Evolutionary conservation across 805 yeast genomes (phyloP).

Genomic region (Candida lessepsii): DNA sequence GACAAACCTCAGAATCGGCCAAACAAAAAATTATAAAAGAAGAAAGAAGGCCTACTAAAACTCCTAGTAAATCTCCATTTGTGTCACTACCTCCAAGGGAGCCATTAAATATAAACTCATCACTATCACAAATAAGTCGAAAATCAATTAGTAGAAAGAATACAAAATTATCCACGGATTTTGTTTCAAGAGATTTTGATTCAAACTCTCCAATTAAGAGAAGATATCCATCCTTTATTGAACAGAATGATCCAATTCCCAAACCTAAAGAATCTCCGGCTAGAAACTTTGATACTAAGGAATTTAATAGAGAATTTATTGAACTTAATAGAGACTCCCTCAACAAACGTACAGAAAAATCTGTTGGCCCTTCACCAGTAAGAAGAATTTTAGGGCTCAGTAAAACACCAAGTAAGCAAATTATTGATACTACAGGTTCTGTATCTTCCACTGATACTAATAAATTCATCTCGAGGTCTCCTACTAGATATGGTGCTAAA

Average conservation of each 20-base stretch:
- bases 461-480: conserved; percentile 14
- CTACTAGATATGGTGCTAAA: conserved; percentile 10
- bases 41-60: conserved; percentile 12
- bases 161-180: conserved; percentile 4
- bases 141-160: conserved; percentile 9
- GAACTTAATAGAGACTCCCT: neutral
- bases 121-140: conserved; percentile 13
- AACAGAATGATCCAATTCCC: conserved; percentile 3
- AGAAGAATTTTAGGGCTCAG: conserved; percentile 6
- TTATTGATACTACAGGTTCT: conserved; percentile 1
- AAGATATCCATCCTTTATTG: conserved; percentile 16
- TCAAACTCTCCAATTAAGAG: conserved; percentile 15
- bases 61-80: conserved; percentile 35
- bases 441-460: conserved; percentile 8
- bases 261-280: neutral
- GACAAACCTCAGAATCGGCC: conserved; percentile 8
- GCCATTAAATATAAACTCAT: conserved; percentile 30
- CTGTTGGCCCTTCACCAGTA: conserved; percentile 7
- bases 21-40: neutral
- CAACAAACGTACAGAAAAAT: neutral
- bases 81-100: conserved; percentile 39
- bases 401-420: conserved; percentile 9
- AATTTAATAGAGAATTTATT: conserved; percentile 3
- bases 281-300: neutral
- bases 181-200: conserved; percentile 1